Conservation (phyloP, 2,329 filamentous ascomycete genomes). For the Aspergillus viridinutans region DNA sequence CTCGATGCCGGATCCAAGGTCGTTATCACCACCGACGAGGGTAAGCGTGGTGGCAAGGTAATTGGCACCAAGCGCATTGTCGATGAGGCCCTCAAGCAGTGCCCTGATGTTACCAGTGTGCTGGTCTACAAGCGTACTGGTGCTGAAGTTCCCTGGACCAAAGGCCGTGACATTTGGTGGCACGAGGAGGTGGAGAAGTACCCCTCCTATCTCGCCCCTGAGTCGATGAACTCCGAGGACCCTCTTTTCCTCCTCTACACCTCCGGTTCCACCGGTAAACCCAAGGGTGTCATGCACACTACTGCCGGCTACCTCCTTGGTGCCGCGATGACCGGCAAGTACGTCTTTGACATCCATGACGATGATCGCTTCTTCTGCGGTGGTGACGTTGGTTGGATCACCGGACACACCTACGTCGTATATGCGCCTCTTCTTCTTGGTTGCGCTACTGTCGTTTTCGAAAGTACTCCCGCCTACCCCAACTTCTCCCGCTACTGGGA, state of each 20-base stretch:
- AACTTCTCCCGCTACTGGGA: conserved; percentile 99
- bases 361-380: conserved; percentile 95
- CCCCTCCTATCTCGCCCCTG: conserved; percentile 85
- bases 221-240: conserved; percentile 87
- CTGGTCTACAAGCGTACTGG: conserved; percentile 95
- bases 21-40: conserved; percentile 95
- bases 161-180: conserved; percentile 93
- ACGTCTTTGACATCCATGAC: conserved; percentile 97
- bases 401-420: conserved; percentile 96
- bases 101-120: conserved; percentile 78
- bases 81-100: conserved; percentile 94
- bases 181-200: conserved; percentile 98
- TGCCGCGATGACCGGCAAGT: conserved; percentile 90
- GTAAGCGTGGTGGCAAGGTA: conserved; percentile 93
- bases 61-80: conserved; percentile 99
- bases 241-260: conserved; percentile 97
- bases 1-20: conserved; percentile 86
- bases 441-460: conserved; percentile 92
- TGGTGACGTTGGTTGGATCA: conserved; percentile 98
- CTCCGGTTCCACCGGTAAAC: conserved; percentile 95
- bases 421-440: conserved; percentile 92
- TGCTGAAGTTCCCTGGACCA: conserved; percentile 84
- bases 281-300: conserved; percentile 98
- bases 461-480: conserved; percentile 95
- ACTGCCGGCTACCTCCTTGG: conserved; percentile 94